Evolutionary conservation across 1,139 yeast species (phyloP).

Genomic region (Kurtzmaniella natalensis): DNA sequence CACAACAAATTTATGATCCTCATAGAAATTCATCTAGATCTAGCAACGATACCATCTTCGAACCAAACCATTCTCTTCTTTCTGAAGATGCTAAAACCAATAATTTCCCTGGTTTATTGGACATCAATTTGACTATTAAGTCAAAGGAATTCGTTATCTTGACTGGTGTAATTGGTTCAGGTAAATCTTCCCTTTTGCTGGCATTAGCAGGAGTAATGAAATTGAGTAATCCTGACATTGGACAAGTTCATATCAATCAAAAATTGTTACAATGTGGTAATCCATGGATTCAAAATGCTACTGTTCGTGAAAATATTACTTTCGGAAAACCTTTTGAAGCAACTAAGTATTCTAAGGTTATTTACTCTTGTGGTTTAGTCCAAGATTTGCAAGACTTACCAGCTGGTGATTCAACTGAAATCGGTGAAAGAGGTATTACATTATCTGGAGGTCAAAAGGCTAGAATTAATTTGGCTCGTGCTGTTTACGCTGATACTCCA

Average conservation of each 20-base stretch:
- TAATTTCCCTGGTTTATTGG: conserved; percentile 26
- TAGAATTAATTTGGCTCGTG: conserved; percentile 68
- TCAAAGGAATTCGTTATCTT: conserved; percentile 39
- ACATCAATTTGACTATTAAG: conserved; percentile 26
- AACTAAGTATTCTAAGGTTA: conserved; percentile 14
- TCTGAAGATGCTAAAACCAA: conserved; percentile 3
- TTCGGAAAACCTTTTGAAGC: conserved; percentile 16
- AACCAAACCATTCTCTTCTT: conserved; percentile 6
- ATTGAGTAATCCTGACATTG: conserved; percentile 22
- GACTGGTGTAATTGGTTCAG: conserved; percentile 49
- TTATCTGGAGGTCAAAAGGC: conserved; percentile 88
- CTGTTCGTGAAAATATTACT: conserved; percentile 21
- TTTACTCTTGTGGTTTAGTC: conserved; percentile 17
- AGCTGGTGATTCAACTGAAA: conserved; percentile 19
- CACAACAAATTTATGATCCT: conserved; percentile 3
- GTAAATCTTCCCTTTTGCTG: conserved; percentile 42
- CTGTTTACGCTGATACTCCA: conserved; percentile 59
- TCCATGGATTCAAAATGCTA: conserved; percentile 29
- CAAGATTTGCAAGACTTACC: conserved; percentile 20
- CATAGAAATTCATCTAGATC: conserved; percentile 7
- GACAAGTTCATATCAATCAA: conserved; percentile 24
- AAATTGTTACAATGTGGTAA: conserved; percentile 33
- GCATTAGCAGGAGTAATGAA: conserved; percentile 35
- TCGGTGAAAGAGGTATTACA: conserved; percentile 45
- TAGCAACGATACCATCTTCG: conserved; percentile 13